Conservation (phyloP, 2,329 filamentous ascomycete genomes). For the Penicillium psychrosexuale region DNA sequence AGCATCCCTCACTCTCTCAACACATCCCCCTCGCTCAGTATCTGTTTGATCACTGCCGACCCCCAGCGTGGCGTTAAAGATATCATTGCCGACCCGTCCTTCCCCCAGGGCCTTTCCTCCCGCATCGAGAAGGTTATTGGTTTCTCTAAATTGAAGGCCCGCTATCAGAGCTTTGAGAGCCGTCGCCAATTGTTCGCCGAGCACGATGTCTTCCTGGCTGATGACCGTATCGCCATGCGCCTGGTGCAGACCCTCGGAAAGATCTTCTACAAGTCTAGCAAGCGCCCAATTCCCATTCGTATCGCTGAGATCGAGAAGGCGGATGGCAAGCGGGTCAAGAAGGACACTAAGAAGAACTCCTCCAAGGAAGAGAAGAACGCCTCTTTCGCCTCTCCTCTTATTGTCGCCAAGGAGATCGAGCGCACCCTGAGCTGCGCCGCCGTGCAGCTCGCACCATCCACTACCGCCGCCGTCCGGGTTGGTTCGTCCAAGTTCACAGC, state of each 20-base stretch:
- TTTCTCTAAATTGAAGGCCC: conserved; percentile 78
- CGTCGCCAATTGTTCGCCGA: conserved; percentile 78
- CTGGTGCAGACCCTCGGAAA: conserved; percentile 81
- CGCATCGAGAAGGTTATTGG: conserved; percentile 76
- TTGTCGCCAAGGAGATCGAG: conserved; percentile 77
- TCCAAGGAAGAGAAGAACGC: conserved; percentile 44
- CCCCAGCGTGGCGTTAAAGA: conserved; percentile 88
- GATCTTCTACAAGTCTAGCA: conserved; percentile 84
- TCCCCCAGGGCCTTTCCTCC: conserved; percentile 63
- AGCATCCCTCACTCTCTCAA: conserved; percentile 72
- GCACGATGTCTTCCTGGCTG: conserved; percentile 90
- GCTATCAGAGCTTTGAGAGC: conserved; percentile 85
- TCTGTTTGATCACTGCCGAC: conserved; percentile 84
- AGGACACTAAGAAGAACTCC: conserved; percentile 47
- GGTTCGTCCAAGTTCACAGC: conserved; percentile 71
- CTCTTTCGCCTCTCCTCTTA: conserved; percentile 56
- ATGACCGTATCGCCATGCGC: conserved; percentile 73
- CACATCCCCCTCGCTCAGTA: conserved; percentile 60
- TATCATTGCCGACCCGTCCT: conserved; percentile 69
- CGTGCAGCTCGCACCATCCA: conserved; percentile 73
- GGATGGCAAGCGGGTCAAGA: conserved; percentile 59
- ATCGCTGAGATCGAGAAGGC: conserved; percentile 64
- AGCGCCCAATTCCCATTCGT: conserved; percentile 81
- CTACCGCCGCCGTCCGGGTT: conserved; percentile 76
- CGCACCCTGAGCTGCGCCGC: conserved; percentile 73